Conservation (phyloP, 2,329 filamentous ascomycete genomes). For the Alternaria conjuncta region DNA sequence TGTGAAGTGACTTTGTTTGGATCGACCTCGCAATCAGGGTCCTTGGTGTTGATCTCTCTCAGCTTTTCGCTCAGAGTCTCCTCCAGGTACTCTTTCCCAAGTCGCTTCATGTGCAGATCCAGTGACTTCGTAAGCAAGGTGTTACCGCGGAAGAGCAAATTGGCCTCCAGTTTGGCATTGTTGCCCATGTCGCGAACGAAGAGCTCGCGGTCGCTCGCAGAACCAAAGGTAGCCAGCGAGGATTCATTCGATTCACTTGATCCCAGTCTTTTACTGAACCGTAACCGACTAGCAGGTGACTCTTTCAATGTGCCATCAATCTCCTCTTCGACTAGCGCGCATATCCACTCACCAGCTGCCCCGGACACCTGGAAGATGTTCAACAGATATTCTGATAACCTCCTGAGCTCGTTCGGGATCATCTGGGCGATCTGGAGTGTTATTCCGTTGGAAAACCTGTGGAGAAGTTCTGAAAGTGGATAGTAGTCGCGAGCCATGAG, state of each 20-base stretch:
- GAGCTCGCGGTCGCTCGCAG: conserved; percentile 68
- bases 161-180: conserved; percentile 84
- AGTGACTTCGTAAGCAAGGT: conserved; percentile 91
- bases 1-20: conserved; percentile 73
- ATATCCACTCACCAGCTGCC: conserved; percentile 85
- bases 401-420: conserved; percentile 76
- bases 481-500: conserved; percentile 86
- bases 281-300: conserved; percentile 68
- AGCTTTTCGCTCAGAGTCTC: conserved; percentile 87
- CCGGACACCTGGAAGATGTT: conserved; percentile 97
- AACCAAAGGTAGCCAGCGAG: conserved; percentile 47
- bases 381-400: conserved; percentile 83
- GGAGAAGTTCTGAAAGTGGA: conserved; percentile 79
- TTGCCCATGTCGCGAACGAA: conserved; percentile 79
- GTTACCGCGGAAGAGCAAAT: conserved; percentile 93
- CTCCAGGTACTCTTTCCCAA: conserved; percentile 91
- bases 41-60: conserved; percentile 84
- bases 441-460: conserved; percentile 81
- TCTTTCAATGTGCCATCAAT: conserved; percentile 93
- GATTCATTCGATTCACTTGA: conserved; percentile 71
- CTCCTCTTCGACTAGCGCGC: conserved; percentile 92
- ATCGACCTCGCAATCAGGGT: conserved; percentile 94
- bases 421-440: conserved; percentile 84
- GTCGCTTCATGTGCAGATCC: conserved; percentile 92
- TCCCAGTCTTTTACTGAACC: conserved; percentile 73